phyloP scores from a whole-genome alignment of 345 rosid species.

The Gossypium australe region DNA sequence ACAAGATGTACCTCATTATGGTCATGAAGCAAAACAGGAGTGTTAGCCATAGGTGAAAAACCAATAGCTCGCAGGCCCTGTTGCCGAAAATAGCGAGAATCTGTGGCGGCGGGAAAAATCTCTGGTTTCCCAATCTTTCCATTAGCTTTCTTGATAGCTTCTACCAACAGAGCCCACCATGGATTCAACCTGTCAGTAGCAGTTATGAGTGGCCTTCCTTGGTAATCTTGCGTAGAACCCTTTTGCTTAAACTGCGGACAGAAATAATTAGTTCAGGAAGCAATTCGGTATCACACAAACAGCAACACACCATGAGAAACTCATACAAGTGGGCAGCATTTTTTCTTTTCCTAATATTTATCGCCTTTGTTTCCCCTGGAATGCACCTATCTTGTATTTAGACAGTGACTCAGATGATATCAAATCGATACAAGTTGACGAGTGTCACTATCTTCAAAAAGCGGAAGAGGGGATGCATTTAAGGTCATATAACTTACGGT shows the following conservation, averaged over 20 bases:
- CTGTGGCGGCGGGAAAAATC: conserved; percentile 90
- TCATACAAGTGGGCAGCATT: background rate
- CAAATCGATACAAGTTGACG: background rate
- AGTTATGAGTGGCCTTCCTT: conserved; percentile 57
- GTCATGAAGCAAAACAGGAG: conserved; percentile 83
- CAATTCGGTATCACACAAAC: background rate
- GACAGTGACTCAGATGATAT: background rate
- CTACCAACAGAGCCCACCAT: conserved; percentile 84
- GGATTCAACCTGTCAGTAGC: conserved; percentile 66
- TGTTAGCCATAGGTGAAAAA: conserved; percentile 88
- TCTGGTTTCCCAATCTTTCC: conserved; percentile 70
- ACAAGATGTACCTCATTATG: conserved; percentile 68
- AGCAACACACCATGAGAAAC: background rate
- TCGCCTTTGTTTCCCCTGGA: background rate
- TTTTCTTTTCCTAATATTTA: background rate
- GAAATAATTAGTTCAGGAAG: conserved; percentile 19
- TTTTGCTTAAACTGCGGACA: conserved; percentile 79
- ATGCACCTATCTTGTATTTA: background rate
- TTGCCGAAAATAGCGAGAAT: conserved; percentile 65
- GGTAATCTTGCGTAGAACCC: conserved; percentile 26
- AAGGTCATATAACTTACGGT: background rate
- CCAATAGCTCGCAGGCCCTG: conserved; percentile 79
- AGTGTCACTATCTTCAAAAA: background rate
- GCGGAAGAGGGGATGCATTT: background rate
- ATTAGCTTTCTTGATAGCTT: conserved; percentile 63